Percentiles rank a stretch among this genome's conserved stretches.
phyloP scores from a whole-genome alignment of 2,329 filamentous ascomycete genomes.

The Karstenula rhodostoma region DNA sequence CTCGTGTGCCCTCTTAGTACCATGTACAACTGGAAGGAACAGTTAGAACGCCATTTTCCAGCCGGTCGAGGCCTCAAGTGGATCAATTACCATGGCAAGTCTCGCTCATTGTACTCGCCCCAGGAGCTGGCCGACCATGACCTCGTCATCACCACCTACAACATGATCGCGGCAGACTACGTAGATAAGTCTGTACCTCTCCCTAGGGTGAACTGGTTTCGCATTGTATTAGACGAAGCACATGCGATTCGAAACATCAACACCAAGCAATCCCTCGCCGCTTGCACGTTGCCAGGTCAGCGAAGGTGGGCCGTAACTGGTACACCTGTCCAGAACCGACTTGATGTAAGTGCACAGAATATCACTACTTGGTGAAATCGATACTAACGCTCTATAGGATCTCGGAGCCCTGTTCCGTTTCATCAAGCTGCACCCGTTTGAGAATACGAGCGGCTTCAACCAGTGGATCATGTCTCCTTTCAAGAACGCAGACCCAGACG shows the following conservation, averaged over 20 bases:
- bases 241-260: slow-evolving; percentile 90
- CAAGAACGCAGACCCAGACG: slow-evolving; percentile 83
- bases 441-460: slow-evolving; percentile 77
- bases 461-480: slow-evolving; percentile 85
- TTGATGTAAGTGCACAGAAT: slow-evolving; percentile 56
- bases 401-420: slow-evolving; percentile 87
- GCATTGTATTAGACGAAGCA: slow-evolving; percentile 92
- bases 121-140: slow-evolving; percentile 76
- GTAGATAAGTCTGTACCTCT: slow-evolving; percentile 69
- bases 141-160: slow-evolving; percentile 91
- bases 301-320: slow-evolving; percentile 97
- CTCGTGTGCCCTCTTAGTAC: slow-evolving; percentile 90
- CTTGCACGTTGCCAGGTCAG: slow-evolving; percentile 79
- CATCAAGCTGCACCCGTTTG: slow-evolving; percentile 82
- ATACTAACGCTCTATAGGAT: slow-evolving; percentile 57
- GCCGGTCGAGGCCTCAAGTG: slow-evolving; percentile 67
- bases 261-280: slow-evolving; percentile 83
- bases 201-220: slow-evolving; percentile 86
- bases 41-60: slow-evolving; percentile 83
- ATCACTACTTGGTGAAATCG: background rate
- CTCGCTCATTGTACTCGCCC: slow-evolving; percentile 68
- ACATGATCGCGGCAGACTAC: slow-evolving; percentile 83
- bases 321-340: slow-evolving; percentile 91
- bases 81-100: slow-evolving; percentile 87
- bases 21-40: slow-evolving; percentile 92